Percentiles rank a stretch among this genome's conserved stretches.
These are phyloP conservation scores for Lentinula raphanica DNA, from an alignment of 768 basidiomycete genomes.

Conservation along the genomic window DNA sequence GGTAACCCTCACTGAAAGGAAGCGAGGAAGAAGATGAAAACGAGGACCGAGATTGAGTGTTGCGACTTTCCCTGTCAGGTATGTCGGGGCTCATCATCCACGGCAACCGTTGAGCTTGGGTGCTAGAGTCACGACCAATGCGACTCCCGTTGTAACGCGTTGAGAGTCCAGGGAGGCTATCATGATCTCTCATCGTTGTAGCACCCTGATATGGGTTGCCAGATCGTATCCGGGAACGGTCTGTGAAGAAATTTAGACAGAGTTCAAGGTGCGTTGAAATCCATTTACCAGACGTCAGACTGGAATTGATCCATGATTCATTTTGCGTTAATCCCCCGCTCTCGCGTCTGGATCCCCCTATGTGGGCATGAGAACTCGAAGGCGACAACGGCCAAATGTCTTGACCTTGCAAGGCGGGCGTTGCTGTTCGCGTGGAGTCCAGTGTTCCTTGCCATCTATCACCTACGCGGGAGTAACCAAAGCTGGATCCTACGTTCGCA, in stretches of 20 bases:
- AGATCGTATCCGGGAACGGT: conserved; percentile 33
- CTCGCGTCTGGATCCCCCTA: conserved; percentile 3
- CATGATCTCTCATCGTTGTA: conserved; percentile 11
- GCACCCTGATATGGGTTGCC: conserved; percentile 28
- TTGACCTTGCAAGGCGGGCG: neutral
- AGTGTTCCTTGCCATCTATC: conserved; percentile 2
- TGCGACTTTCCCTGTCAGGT: conserved; percentile 27
- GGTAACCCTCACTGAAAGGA: conserved; percentile 24
- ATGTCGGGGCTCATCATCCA: conserved; percentile 16
- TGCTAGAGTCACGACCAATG: conserved; percentile 18
- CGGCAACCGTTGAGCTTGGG: conserved; percentile 33
- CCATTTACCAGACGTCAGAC: neutral
- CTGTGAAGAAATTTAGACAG: conserved; percentile 9
- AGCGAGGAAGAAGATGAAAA: conserved; percentile 23
- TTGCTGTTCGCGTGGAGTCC: neutral
- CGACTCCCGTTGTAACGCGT: conserved; percentile 8
- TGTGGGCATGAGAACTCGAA: neutral
- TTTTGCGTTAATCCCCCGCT: neutral
- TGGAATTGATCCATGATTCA: neutral
- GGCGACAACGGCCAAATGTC: conserved; percentile 4
- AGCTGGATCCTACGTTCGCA: conserved; percentile 3
- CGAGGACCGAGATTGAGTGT: conserved; percentile 23
- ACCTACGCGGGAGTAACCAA: neutral
- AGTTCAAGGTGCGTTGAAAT: neutral
- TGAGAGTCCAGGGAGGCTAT: conserved; percentile 3